phyloP scores from a whole-genome alignment of 1,284 basidiomycete genomes.

The Malassezia restricta region DNA sequence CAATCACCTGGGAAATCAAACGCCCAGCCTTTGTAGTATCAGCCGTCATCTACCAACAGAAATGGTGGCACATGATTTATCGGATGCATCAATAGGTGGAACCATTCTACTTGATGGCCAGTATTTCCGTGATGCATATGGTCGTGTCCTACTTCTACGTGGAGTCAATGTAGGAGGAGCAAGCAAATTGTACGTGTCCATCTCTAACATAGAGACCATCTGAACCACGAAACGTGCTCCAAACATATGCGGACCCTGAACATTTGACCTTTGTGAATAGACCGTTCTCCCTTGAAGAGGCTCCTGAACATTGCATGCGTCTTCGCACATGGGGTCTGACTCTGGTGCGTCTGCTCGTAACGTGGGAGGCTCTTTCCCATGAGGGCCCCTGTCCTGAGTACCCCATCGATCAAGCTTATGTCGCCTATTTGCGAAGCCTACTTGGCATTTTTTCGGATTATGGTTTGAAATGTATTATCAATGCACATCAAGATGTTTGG shows the following conservation, averaged over 20 bases:
- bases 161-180: constrained; percentile 47
- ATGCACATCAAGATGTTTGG: constrained; percentile 60
- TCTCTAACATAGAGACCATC: constrained; percentile 3
- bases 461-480: constrained; percentile 68
- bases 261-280: constrained; percentile 11
- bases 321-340: constrained; percentile 46
- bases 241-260: constrained; percentile 27
- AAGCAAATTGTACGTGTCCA: constrained; percentile 43
- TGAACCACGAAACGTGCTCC: not conserved
- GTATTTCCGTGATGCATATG: constrained; percentile 39
- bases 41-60: too few relatives aligned
- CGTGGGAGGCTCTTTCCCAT: constrained; percentile 94
- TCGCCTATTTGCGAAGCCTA: constrained; percentile 64
- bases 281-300: constrained; percentile 19
- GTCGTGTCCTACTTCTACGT: constrained; percentile 43
- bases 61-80: constrained; percentile 26
- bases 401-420: constrained; percentile 67
- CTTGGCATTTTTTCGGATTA: constrained; percentile 66
- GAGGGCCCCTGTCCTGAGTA: constrained; percentile 48
- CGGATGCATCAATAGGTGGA: constrained; percentile 19
- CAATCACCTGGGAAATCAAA: too few relatives aligned
- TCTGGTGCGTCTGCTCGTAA: constrained; percentile 58
- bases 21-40: too few relatives aligned
- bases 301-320: constrained; percentile 37
- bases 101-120: constrained; percentile 16